Base-by-base conservation (phyloP, 805 yeast genomes). In the Cyberlindnera maclurae region DNA sequence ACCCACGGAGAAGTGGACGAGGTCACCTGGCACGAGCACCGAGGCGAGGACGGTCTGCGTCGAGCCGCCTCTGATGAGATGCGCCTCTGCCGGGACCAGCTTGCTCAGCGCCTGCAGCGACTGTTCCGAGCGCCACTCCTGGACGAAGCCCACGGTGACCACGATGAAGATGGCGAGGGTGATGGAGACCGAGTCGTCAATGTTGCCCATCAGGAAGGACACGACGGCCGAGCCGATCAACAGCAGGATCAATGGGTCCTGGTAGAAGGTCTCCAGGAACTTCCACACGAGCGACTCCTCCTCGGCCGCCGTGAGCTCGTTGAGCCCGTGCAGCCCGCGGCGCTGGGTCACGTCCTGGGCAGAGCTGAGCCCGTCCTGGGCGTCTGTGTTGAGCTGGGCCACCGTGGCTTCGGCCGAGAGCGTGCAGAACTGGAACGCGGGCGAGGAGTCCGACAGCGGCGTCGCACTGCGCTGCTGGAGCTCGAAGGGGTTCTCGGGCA, bases 41-140 rank as follows among this genome's bases (percentile, higher is more conserved):
- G 89, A 73, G 0, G 98, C 98, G 45, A 90, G 65, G 6, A 85
- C 87, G n/a, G 82, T 77, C 37, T 83, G 80, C 9, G 85, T 76
- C 43, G 76, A 71, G 11, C 88, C 89, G 51, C 76, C 79, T 60
- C 99, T 74, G 10, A 94, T 82, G 36, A 93, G 71, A 58, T 90
- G 93, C 28, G 97, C 95, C 57, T 83, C 87, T n/a, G 95, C 96
- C 2, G 99, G 99, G 7, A 93, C 97, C 50, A 93, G 71, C 56
- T 84, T 83, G 59, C 84, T 89, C 43, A 93, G 71, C 0, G 97
- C 97, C 59, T 89, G 95, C 42, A 93, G 67, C 5, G 96, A 85
- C 67, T 93, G 83, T 56, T 93, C 99, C 2, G 96, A 85, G 54
- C 97, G 73, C 56, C 89, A 89, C 60, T 93, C 99, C 64, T 93